Conservation (phyloP, 805 yeast genomes). For the Cyberlindnera subsufficiens region DNA sequence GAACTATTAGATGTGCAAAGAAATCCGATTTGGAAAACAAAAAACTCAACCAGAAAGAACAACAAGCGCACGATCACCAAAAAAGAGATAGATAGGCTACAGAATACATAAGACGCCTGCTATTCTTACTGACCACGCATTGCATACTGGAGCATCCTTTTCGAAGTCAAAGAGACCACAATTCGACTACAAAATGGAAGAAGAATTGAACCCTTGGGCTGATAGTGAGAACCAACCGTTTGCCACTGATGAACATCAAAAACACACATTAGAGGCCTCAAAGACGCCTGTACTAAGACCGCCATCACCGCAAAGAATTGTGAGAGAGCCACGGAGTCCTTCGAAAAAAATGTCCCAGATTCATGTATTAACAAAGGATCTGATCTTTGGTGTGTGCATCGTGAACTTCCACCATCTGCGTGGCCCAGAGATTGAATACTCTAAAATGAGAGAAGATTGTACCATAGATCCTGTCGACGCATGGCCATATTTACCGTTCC, state of each 20-base stretch:
- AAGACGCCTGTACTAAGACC: not conserved
- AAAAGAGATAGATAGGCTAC: too few relatives aligned
- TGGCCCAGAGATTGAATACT: slow-evolving; percentile 94
- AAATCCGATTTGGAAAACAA: too few relatives aligned
- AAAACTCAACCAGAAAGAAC: too few relatives aligned
- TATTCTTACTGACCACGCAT: too few relatives aligned
- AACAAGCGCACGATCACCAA: too few relatives aligned
- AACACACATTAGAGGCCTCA: not conserved
- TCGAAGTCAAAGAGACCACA: too few relatives aligned
- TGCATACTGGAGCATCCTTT: too few relatives aligned
- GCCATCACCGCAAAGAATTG: too few relatives aligned
- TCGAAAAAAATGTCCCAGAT: slow-evolving; percentile 17
- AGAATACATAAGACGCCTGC: too few relatives aligned
- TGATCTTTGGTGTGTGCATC: slow-evolving; percentile 78
- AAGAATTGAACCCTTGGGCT: slow-evolving; percentile 20
- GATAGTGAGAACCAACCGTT: slow-evolving; percentile 3
- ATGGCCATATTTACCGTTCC: slow-evolving; percentile 90
- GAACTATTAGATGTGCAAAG: too few relatives aligned
- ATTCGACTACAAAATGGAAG: not conserved
- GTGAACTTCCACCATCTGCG: slow-evolving; percentile 90
- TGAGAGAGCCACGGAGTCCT: slow-evolving; percentile 2
- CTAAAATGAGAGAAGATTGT: slow-evolving; percentile 35
- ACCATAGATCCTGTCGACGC: slow-evolving; percentile 32
- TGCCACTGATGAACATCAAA: not conserved
- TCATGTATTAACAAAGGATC: slow-evolving; percentile 15